Percentiles rank a stretch among this genome's conserved stretches.
These are phyloP conservation scores for Pichia cabralensis DNA, from an alignment of 805 yeast species.

Conservation along the genomic window DNA sequence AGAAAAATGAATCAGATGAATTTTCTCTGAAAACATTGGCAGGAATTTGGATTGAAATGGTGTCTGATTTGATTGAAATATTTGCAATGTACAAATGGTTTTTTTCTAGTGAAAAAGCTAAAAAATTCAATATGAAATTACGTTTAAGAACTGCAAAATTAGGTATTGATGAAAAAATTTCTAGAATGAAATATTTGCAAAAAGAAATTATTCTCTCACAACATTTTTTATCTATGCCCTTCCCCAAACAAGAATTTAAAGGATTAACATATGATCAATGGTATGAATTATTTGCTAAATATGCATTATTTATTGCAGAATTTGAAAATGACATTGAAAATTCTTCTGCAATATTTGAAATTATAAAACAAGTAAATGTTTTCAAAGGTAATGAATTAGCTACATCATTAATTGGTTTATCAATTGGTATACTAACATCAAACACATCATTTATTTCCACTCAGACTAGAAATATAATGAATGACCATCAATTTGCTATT, in stretches of 20 bases:
- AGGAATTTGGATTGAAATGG: slow-evolving; percentile 71
- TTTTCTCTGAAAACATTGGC: slow-evolving; percentile 34
- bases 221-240: slow-evolving; percentile 17
- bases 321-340: slow-evolving; percentile 45
- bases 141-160: slow-evolving; percentile 52
- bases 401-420: slow-evolving; percentile 56
- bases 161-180: slow-evolving; percentile 64
- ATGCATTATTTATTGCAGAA: slow-evolving; percentile 57
- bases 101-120: slow-evolving; percentile 66
- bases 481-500: slow-evolving; percentile 67
- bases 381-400: slow-evolving; percentile 54
- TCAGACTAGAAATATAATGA: slow-evolving; percentile 52
- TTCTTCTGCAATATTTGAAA: slow-evolving; percentile 60
- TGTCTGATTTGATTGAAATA: slow-evolving; percentile 72
- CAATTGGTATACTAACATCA: slow-evolving; percentile 35
- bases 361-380: slow-evolving; percentile 70
- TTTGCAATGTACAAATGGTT: slow-evolving; percentile 71
- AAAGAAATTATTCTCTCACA: slow-evolving; percentile 38
- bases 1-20: slow-evolving; percentile 23
- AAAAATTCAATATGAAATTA: slow-evolving; percentile 58
- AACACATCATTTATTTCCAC: slow-evolving; percentile 48
- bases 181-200: slow-evolving; percentile 54
- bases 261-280: slow-evolving; percentile 72
- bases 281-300: slow-evolving; percentile 78
- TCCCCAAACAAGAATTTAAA: slow-evolving; percentile 53